phyloP scores from a whole-genome alignment of 306 rosid genomes.

The Abrus pulchellus region DNA sequence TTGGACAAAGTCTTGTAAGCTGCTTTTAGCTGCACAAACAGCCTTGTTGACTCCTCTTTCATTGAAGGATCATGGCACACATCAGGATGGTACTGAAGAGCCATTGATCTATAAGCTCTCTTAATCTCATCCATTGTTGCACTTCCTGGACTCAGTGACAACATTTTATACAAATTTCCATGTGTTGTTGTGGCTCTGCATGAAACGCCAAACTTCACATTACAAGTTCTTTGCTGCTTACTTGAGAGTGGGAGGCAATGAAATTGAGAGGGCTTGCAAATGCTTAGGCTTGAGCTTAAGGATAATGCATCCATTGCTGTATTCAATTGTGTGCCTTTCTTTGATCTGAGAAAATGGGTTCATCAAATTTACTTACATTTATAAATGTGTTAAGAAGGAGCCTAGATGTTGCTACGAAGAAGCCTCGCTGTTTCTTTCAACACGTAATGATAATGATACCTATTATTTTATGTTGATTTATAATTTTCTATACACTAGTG shows the following conservation, averaged over 20 bases:
- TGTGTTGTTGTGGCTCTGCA: slow-evolving; percentile 46
- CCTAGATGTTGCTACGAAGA: not conserved
- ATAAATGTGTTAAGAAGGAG: slow-evolving; percentile 13
- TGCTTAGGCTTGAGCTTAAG: slow-evolving; percentile 45
- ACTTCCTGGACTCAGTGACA: slow-evolving; percentile 52
- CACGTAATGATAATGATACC: not conserved
- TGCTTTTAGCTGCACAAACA: slow-evolving; percentile 63
- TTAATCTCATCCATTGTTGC: slow-evolving; percentile 69
- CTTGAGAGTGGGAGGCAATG: slow-evolving; percentile 40
- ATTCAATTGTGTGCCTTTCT: not conserved
- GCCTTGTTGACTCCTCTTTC: slow-evolving; percentile 61
- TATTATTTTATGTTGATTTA: not conserved
- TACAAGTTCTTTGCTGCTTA: slow-evolving; percentile 38
- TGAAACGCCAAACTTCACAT: slow-evolving; percentile 23
- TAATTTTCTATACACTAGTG: not conserved
- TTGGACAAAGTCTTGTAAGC: slow-evolving; percentile 74
- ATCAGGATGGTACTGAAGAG: slow-evolving; percentile 78
- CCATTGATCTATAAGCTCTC: slow-evolving; percentile 76
- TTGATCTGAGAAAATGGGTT: not conserved
- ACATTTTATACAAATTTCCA: slow-evolving; percentile 61
- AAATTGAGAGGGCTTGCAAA: slow-evolving; percentile 44
- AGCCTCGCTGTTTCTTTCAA: not conserved
- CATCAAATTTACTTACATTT: slow-evolving; percentile 8
- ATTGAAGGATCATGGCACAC: slow-evolving; percentile 58
- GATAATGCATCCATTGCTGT: slow-evolving; percentile 48